Percentiles rank a stretch among this genome's conserved stretches.
phyloP scores from a whole-genome alignment of 2,329 filamentous ascomycete genomes.

The Colletotrichum echinochloae region DNA sequence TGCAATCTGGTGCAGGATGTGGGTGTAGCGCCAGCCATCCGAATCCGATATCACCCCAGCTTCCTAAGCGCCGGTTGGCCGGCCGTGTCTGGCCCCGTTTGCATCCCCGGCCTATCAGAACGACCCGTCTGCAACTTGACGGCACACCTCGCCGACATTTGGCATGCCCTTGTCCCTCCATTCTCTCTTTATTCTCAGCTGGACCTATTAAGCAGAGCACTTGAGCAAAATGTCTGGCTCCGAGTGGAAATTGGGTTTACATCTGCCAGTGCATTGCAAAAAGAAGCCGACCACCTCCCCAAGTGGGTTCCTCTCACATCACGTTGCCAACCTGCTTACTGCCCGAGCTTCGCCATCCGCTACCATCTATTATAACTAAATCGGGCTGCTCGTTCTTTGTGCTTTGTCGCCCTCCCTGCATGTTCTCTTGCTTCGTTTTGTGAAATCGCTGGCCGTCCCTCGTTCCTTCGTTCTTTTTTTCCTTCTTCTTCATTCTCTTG shows the following conservation, averaged over 20 bases:
- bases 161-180: constrained; percentile 38
- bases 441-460: constrained; percentile 19
- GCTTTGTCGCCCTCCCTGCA: constrained; percentile 24
- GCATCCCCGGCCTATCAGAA: constrained; percentile 58
- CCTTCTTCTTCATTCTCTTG: background rate
- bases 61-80: constrained; percentile 63
- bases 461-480: background rate
- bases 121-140: constrained; percentile 45
- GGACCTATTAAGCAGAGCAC: constrained; percentile 36
- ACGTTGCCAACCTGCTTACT: background rate
- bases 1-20: constrained; percentile 54
- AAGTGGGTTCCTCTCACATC: constrained; percentile 20
- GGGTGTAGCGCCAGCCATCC: constrained; percentile 59
- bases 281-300: constrained; percentile 30
- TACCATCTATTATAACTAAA: constrained; percentile 36
- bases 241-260: constrained; percentile 25
- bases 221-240: constrained; percentile 24
- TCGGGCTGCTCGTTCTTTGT: constrained; percentile 35
- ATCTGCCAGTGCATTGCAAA: constrained; percentile 8
- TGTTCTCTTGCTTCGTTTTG: constrained; percentile 21
- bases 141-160: constrained; percentile 48
- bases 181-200: constrained; percentile 33
- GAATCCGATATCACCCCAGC: constrained; percentile 54
- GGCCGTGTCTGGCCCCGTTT: constrained; percentile 46
- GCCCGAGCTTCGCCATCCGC: constrained; percentile 13